Conservation (phyloP, 257 asterid species). For the Lithospermum erythrorhizon region DNA sequence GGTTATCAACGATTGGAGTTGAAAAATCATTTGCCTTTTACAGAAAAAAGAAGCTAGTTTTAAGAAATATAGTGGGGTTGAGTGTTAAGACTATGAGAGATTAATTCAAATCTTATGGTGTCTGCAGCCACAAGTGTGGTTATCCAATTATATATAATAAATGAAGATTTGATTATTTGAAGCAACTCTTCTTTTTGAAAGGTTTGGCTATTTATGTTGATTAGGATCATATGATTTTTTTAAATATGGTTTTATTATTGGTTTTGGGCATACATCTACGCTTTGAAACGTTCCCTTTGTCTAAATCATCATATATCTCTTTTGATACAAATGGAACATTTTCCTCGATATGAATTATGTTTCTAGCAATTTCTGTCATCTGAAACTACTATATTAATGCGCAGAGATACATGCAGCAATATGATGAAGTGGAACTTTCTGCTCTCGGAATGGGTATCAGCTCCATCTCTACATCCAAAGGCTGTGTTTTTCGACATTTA, state of each 20-base stretch:
- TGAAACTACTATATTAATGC: slow-evolving; percentile 1
- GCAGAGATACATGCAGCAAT: slow-evolving; percentile 70
- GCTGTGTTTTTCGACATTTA: background rate
- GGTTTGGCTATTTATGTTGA: background rate
- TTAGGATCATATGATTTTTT: background rate
- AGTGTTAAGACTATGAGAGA: no score
- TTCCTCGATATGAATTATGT: background rate
- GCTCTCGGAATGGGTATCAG: slow-evolving; percentile 75
- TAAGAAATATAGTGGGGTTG: no score
- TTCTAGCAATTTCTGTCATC: background rate
- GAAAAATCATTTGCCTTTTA: no score
- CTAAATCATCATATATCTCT: background rate
- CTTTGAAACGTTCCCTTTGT: no score
- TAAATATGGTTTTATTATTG: background rate
- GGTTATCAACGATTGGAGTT: no score
- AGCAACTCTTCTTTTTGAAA: background rate
- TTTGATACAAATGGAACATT: background rate
- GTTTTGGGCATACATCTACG: background rate
- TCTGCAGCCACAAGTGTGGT: background rate
- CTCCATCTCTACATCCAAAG: background rate
- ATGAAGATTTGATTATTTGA: background rate
- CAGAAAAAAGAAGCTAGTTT: no score
- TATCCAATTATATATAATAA: no score
- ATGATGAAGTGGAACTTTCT: slow-evolving; percentile 62
- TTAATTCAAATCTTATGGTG: no score